Conservation (phyloP, 2,329 filamentous ascomycete genomes). For the Elsinoe ampelina region DNA sequence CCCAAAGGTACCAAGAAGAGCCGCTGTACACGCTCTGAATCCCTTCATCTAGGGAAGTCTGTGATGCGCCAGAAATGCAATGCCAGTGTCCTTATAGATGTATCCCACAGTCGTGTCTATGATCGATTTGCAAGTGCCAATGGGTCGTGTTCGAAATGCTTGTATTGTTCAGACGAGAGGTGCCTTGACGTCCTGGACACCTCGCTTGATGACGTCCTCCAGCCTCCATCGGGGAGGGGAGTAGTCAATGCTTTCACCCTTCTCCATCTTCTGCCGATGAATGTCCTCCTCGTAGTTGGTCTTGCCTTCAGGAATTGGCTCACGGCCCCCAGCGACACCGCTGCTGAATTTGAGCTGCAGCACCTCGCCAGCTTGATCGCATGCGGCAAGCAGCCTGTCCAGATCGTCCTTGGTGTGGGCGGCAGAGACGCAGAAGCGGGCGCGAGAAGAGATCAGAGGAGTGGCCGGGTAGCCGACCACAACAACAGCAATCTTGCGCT, state of each 20-base stretch:
- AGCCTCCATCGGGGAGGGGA: constrained; percentile 69
- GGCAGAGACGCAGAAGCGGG: constrained; percentile 89
- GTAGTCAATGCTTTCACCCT: constrained; percentile 40
- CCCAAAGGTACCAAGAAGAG: not conserved
- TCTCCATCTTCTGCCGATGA: constrained; percentile 43
- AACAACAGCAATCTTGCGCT: constrained; percentile 93
- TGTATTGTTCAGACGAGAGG: constrained; percentile 38
- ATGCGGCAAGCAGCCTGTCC: constrained; percentile 78
- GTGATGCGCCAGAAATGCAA: not conserved
- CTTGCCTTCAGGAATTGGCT: constrained; percentile 63
- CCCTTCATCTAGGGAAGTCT: not conserved
- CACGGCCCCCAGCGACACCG: constrained; percentile 79
- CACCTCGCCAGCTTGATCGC: constrained; percentile 84
- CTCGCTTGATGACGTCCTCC: constrained; percentile 62
- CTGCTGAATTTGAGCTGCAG: constrained; percentile 96
- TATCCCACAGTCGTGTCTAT: not conserved
- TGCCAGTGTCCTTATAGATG: not conserved
- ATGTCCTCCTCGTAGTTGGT: constrained; percentile 63
- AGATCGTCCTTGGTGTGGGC: constrained; percentile 98
- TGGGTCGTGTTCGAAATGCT: not conserved
- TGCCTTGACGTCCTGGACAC: constrained; percentile 65
- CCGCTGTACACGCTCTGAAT: constrained; percentile 2
- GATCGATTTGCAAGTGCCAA: not conserved
- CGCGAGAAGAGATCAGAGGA: constrained; percentile 86
- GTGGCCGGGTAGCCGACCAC: constrained; percentile 96